Evolutionary conservation across 306 rosid species (phyloP).

Genomic region (Hylodesmum podocarpum): DNA sequence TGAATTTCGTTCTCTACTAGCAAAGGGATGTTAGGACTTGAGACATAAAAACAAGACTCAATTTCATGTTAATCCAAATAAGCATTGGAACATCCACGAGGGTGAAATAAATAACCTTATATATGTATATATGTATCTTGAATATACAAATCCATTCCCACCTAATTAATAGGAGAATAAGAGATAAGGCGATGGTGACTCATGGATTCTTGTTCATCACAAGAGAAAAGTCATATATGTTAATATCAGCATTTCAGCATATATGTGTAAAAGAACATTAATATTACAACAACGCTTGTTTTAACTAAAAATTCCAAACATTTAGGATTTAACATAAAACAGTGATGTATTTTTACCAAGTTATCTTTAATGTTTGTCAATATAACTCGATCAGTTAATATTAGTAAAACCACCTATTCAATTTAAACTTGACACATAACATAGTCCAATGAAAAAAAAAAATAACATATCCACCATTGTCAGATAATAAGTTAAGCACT

Average conservation of each 20-base stretch:
- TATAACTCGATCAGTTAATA: neutral
- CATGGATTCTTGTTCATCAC: slow-evolving; percentile 3
- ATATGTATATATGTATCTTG: slow-evolving; percentile 6
- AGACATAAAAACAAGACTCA: neutral
- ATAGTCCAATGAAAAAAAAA: neutral
- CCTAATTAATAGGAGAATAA: slow-evolving; percentile 22
- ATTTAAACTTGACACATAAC: neutral
- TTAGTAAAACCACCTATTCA: neutral
- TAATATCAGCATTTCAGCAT: neutral
- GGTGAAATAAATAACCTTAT: slow-evolving; percentile 15
- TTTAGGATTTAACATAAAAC: neutral
- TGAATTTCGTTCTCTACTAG: slow-evolving; percentile 19
- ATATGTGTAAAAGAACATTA: neutral
- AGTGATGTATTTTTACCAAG: neutral
- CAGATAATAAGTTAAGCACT: neutral
- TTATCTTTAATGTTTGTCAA: neutral
- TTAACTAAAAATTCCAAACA: neutral
- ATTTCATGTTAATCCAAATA: slow-evolving; percentile 25
- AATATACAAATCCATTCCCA: slow-evolving; percentile 32
- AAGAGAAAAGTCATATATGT: neutral
- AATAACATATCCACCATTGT: neutral
- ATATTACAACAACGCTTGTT: neutral
- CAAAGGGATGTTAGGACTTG: neutral
- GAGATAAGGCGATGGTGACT: neutral
- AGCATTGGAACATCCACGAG: slow-evolving; percentile 10